These are phyloP conservation scores for Anthracocystis panici-leucophaei DNA, from an alignment of 1,284 basidiomycete species.

Conservation along the genomic window DNA sequence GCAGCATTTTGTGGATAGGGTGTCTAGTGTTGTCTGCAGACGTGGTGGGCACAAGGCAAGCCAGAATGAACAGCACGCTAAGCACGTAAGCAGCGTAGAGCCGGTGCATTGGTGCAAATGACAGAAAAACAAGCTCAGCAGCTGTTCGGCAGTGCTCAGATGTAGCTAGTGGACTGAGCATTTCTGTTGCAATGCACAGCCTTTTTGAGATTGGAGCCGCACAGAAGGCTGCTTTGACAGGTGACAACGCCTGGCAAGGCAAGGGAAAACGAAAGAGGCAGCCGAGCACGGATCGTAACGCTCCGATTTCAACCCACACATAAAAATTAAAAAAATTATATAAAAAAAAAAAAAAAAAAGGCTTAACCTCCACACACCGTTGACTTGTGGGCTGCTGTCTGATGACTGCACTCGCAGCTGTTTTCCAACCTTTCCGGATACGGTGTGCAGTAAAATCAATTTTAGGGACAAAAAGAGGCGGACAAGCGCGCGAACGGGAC, in stretches of 20 bases:
- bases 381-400: constrained; percentile 6
- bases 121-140: not conserved
- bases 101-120: not conserved
- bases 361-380: constrained; percentile 21
- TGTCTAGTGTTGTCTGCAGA: constrained; percentile 1
- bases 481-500: constrained; percentile 9
- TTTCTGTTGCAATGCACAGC: not conserved
- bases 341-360: not conserved
- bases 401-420: constrained; percentile 33
- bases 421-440: constrained; percentile 22
- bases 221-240: constrained; percentile 2
- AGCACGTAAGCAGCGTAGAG: not conserved
- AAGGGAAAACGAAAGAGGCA: no score
- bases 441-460: constrained; percentile 10
- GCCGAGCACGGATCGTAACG: constrained; percentile 21
- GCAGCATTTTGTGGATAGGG: constrained; percentile 26
- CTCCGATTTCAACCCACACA: constrained; percentile 24
- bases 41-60: constrained; percentile 12
- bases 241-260: not conserved
- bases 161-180: not conserved
- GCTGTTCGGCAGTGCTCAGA: not conserved
- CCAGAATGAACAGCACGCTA: constrained; percentile 4
- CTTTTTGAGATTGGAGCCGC: not conserved
- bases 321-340: no score
- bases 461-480: not conserved